A percentile compares a stretch with the other conserved stretches of the same genome.
phyloP scores from a whole-genome alignment of 441 rosid genomes.

The Pelargonium cotyledonis region DNA sequence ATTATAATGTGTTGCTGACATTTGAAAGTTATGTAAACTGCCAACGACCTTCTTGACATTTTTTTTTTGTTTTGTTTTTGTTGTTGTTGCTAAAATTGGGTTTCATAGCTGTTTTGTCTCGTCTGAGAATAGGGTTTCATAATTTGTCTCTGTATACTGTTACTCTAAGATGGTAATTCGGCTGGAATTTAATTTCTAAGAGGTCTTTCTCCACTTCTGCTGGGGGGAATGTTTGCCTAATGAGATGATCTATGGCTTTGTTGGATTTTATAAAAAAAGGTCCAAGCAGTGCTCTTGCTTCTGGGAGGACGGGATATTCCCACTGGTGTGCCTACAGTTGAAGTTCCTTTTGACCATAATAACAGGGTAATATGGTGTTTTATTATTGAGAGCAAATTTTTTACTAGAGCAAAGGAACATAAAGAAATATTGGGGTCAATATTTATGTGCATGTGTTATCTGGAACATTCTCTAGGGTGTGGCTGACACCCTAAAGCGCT shows the following conservation, averaged over 20 bases:
- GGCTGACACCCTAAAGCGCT: constrained; percentile 41
- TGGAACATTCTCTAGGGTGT: constrained; percentile 32
- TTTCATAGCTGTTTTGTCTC: too few species aligned
- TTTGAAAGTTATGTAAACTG: background rate
- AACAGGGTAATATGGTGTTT: constrained; percentile 36
- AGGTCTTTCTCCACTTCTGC: background rate
- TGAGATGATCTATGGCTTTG: constrained; percentile 4
- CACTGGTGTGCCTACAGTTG: constrained; percentile 45
- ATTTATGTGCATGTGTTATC: constrained; percentile 18
- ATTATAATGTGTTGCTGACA: background rate
- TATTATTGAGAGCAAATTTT: constrained; percentile 3
- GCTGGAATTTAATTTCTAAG: background rate
- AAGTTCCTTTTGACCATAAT: constrained; percentile 41
- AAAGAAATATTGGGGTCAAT: constrained; percentile 1
- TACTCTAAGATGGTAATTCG: background rate
- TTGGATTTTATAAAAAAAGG: constrained; percentile 34
- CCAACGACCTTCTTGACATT: background rate
- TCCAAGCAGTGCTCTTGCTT: constrained; percentile 67
- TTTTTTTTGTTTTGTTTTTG: background rate
- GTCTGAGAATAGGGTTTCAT: too few species aligned
- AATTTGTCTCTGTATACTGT: too few species aligned
- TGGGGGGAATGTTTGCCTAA: background rate
- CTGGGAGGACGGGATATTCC: constrained; percentile 52
- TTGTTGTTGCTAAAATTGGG: background rate
- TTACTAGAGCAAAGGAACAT: background rate